Evolutionary conservation across 805 yeast genomes (phyloP).

Genomic region (Metschnikowia borealis): DNA sequence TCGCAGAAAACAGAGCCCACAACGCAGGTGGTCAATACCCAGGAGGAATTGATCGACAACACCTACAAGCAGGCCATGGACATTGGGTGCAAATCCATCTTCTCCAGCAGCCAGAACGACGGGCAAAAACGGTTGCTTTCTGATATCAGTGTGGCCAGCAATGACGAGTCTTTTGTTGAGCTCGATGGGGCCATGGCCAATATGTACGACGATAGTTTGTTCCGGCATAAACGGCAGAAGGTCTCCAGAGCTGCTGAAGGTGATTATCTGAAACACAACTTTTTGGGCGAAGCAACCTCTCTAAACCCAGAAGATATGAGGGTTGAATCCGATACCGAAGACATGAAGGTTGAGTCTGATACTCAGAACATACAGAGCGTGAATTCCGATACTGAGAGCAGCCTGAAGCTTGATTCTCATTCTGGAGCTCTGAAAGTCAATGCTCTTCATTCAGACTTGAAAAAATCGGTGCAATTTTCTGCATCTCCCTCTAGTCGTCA

Average conservation of each 20-base stretch:
- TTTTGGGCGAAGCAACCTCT: too few relatives aligned
- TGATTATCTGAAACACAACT: not conserved
- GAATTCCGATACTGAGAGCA: not conserved
- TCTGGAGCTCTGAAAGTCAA: too few relatives aligned
- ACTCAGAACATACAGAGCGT: not conserved
- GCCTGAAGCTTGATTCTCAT: too few relatives aligned
- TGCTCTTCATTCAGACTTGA: not conserved
- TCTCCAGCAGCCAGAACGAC: constrained; percentile 20
- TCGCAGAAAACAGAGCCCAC: constrained; percentile 16
- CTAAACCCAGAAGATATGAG: too few relatives aligned
- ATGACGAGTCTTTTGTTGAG: constrained; percentile 14
- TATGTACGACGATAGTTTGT: constrained; percentile 26
- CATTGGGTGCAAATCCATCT: constrained; percentile 14
- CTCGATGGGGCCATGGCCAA: constrained; percentile 16
- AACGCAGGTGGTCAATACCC: constrained; percentile 34
- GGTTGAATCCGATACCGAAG: too few relatives aligned
- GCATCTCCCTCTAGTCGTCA: not conserved
- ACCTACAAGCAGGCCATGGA: constrained; percentile 8
- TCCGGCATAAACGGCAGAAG: constrained; percentile 18
- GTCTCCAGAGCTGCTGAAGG: not conserved
- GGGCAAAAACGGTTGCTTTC: constrained; percentile 5
- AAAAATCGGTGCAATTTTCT: not conserved
- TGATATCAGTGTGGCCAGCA: constrained; percentile 1
- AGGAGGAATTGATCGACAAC: constrained; percentile 18
- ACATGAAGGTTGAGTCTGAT: not conserved